Evolutionary conservation across 345 rosid species (phyloP), one percentile per base, ranked within the genome.

Genomic region (Physaria fendleri): DNA sequence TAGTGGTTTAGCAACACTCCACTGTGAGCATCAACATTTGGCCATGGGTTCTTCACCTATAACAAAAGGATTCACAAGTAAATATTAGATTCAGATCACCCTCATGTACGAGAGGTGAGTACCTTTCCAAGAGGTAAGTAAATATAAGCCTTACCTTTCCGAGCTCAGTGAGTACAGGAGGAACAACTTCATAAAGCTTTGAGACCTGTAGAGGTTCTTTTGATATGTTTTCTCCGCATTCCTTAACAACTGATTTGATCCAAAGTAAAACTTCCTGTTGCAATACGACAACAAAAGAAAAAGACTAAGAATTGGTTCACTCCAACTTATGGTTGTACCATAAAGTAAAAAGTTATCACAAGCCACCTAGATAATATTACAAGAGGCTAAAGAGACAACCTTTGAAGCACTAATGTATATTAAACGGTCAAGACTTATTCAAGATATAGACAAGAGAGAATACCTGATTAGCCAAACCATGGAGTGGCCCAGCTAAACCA

Each of bases 401-500:
- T 30, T 42, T 18, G 27, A 32, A 16, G 14, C 34, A 48, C 22
- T n/a, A n/a, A n/a, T 23, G n/a, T 41, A 14, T 42, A 24, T 13
- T 9, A 3, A 27, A 20, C 3, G 39, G n/a, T n/a, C n/a, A n/a
- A 51, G 15, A 25, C 12, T 51, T 15, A 16, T 16, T 65, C 20
- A 46, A 33, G 23, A 38, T 2, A 28, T 15, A 28, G 0, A 28
- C 29, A 34, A 41, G 27, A 28, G 21, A 15, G 33, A 20, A 74
- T 38, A 93, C 99, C 94, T 93, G 99, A 82, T 93, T 89, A 58
- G 99, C 96, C 79, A 93, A 75, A 69, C 99, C 99, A 76, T 93
- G 99, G 45, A 93, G 99, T 50, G 99, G 99, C 17, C 99, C 99
- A 74, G 97, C 92, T 74, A 93, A 84, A 62, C 99, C 99, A 76